Base-by-base conservation (phyloP, 148 eudicot species). In the Mesembryanthemum crystallinum region DNA sequence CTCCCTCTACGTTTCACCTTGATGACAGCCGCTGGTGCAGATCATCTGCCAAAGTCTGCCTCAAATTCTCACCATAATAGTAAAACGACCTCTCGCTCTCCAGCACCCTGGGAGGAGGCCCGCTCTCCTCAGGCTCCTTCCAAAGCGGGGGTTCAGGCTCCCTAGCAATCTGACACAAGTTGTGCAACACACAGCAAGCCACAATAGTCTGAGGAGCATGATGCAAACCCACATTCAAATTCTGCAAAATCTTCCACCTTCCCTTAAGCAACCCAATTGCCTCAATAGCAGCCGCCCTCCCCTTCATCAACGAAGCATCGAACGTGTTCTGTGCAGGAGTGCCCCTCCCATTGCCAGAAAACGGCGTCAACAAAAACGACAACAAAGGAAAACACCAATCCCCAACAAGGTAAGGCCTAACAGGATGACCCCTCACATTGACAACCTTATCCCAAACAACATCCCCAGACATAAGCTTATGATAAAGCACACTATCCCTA, bases 161-260 rank as follows among this genome's bases (percentile, higher is more conserved):
- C 83, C 92, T 84, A 0, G 98, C 98, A 71, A 94, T 85, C 91
- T 94, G 98, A 81, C 97, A 94, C 76, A 94, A 76, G 69, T 94
- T 94, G 86, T 94, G 98, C 89, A 94, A 82, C 73, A 94, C 98
- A 76, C 98, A 94, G 69, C 98, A 94, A 2, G 98, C 98, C 57
- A 92, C 97, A 80, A 94, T 89, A 15, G 98, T 94, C 85, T 94
- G 98, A 18, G 98, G 97, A n/a, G 96, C 97, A 77, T 94, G 98
- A 77, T 87, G 86, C 32, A 94, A 78, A 37, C 90, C 97, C 74
- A 90, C 98, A 72, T 92, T 90, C 81, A 94, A 80, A 72, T 94
- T 91, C 86, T 89, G 91, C 66, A 94, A 77, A 76, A 94, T 94
- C 88, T 87, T 94, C 98, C 98, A 94, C 78, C 98, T 88, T 25